These are phyloP conservation scores for Exidia glandulosa DNA, from an alignment of 768 basidiomycete species.

Conservation along the genomic window DNA sequence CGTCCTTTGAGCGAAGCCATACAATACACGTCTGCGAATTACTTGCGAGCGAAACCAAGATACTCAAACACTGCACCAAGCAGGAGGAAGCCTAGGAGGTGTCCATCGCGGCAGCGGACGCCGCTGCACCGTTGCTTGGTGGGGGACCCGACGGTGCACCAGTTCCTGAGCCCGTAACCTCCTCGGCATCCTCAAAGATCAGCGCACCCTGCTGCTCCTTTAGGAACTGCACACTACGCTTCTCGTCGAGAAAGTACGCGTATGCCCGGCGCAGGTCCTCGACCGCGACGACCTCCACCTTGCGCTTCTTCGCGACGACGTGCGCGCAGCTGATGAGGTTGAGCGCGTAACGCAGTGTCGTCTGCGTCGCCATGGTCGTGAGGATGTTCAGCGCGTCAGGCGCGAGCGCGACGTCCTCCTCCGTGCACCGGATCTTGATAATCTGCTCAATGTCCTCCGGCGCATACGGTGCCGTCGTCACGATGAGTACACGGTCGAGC, in stretches of 20 bases:
- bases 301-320: conserved; percentile 75
- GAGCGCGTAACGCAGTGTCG: conserved; percentile 86
- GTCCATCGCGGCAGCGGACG: too few species aligned
- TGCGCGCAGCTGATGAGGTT: conserved; percentile 92
- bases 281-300: conserved; percentile 68
- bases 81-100: too few species aligned
- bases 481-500: conserved; percentile 90
- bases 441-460: conserved; percentile 84
- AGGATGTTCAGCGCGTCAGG: conserved; percentile 66
- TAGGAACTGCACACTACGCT: conserved; percentile 83
- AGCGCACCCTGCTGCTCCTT: conserved; percentile 39
- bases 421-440: conserved; percentile 89
- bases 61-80: too few species aligned
- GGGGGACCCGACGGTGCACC: too few species aligned
- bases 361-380: conserved; percentile 78
- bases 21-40: too few species aligned
- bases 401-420: conserved; percentile 85
- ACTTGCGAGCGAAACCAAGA: too few species aligned
- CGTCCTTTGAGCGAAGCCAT: too few species aligned
- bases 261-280: conserved; percentile 80
- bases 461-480: conserved; percentile 80
- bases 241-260: conserved; percentile 86
- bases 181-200: conserved; percentile 23
- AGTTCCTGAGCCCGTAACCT: conserved; percentile 18
- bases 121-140: too few species aligned